Percentiles rank a stretch among this genome's conserved stretches.
Conservation (phyloP, 2,329 filamentous ascomycete species). For the Hymenoscyphus albidus region DNA sequence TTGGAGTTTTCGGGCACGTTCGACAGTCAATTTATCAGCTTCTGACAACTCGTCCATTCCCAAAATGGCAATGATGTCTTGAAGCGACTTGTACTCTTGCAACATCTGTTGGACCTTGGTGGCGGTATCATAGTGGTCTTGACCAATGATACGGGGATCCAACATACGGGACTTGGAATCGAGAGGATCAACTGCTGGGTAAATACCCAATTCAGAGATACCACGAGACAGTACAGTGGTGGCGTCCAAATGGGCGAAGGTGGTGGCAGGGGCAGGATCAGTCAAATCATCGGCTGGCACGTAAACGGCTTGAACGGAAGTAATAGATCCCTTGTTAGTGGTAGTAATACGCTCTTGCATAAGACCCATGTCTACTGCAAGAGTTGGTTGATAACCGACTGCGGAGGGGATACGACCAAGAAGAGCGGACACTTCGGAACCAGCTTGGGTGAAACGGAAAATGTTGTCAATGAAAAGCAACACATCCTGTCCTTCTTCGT, state of each 20-base stretch:
- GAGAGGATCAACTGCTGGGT: constrained; percentile 98
- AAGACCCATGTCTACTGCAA: constrained; percentile 96
- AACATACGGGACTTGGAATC: constrained; percentile 99
- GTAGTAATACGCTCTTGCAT: constrained; percentile 99
- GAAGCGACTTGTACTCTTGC: constrained; percentile 99
- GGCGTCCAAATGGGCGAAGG: constrained; percentile 99
- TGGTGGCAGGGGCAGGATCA: constrained; percentile 98
- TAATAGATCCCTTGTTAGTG: constrained; percentile 99
- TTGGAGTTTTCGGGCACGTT: constrained; percentile 99
- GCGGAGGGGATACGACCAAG: constrained; percentile 99
- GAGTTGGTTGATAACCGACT: constrained; percentile 99
- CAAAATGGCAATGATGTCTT: constrained; percentile 99
- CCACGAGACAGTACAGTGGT: constrained; percentile 99
- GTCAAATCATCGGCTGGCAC: constrained; percentile 99
- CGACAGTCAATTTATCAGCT: constrained; percentile 98
- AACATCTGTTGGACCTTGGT: constrained; percentile 97
- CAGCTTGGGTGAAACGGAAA: constrained; percentile 99
- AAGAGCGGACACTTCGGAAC: constrained; percentile 99
- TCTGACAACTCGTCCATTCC: constrained; percentile 99
- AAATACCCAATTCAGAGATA: constrained; percentile 99
- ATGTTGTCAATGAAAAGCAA: constrained; percentile 99
- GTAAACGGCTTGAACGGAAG: constrained; percentile 99
- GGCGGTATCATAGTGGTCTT: constrained; percentile 96
- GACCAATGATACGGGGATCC: constrained; percentile 95
- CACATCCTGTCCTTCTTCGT: constrained; percentile 82